phyloP scores from a whole-genome alignment of 2,329 filamentous ascomycete genomes.

The Fusarium torreyae region DNA sequence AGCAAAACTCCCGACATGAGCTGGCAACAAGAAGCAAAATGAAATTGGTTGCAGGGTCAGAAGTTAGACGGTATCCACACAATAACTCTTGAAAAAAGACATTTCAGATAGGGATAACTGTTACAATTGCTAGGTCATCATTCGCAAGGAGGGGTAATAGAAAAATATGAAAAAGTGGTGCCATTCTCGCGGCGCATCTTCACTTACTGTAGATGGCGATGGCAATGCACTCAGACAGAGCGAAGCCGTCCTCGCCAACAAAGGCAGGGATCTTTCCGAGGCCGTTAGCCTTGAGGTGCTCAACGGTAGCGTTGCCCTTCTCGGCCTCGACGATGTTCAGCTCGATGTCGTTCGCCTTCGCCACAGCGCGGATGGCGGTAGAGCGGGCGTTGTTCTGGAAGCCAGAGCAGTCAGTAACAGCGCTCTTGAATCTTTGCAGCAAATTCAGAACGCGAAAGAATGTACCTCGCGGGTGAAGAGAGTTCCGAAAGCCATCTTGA shows the following conservation, averaged over 20 bases:
- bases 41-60: conserved; percentile 68
- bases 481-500: conserved; percentile 96
- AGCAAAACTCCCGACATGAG: conserved; percentile 50
- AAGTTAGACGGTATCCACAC: conserved; percentile 95
- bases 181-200: conserved; percentile 26
- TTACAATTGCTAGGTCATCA: conserved; percentile 84
- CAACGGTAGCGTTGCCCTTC: conserved; percentile 74
- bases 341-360: conserved; percentile 97
- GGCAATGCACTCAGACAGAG: conserved; percentile 90
- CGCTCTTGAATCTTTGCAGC: conserved; percentile 38
- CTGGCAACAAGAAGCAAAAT: conserved; percentile 50
- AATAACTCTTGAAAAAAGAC: conserved; percentile 56
- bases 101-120: conserved; percentile 99
- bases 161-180: conserved; percentile 51
- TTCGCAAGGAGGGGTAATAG: conserved; percentile 49
- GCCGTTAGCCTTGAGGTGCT: conserved; percentile 89
- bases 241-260: conserved; percentile 90
- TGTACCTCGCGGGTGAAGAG: conserved; percentile 88
- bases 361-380: conserved; percentile 89
- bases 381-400: conserved; percentile 88
- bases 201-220: conserved; percentile 97
- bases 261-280: conserved; percentile 95
- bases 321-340: conserved; percentile 85
- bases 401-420: conserved; percentile 55
- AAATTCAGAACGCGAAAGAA: conserved; percentile 41